Conservation (phyloP, 352 stramenopile genomes). For the Phytophthora constricta region DNA sequence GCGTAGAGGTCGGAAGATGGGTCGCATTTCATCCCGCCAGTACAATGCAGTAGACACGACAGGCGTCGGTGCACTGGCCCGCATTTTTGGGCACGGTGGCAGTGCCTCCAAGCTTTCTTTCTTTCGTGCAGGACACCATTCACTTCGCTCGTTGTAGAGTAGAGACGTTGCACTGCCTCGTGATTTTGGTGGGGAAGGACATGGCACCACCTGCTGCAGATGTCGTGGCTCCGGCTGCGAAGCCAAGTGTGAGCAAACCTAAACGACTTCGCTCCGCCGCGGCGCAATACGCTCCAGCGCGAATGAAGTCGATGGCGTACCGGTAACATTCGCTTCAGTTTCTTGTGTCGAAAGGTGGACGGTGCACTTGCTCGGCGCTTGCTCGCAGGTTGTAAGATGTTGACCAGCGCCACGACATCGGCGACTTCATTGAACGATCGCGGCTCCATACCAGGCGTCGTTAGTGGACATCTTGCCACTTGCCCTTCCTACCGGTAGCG, state of each 20-base stretch:
- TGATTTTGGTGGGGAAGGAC: constrained; percentile 30
- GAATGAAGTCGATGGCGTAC: too few species aligned
- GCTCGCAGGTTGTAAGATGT: neutral
- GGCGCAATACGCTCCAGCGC: too few species aligned
- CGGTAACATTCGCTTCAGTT: too few species aligned
- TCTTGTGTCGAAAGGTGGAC: too few species aligned
- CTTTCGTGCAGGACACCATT: constrained; percentile 24
- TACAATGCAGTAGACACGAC: too few species aligned
- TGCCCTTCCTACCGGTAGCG: too few species aligned
- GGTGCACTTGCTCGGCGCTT: too few species aligned
- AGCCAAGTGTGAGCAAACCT: neutral
- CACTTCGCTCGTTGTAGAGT: constrained; percentile 10
- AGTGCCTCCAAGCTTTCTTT: constrained; percentile 7
- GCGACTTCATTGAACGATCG: constrained; percentile 18
- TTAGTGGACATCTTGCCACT: constrained; percentile 12
- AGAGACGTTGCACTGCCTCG: constrained; percentile 8
- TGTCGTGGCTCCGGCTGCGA: constrained; percentile 1
- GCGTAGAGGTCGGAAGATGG: neutral
- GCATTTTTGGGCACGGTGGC: neutral
- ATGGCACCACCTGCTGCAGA: constrained; percentile 2
- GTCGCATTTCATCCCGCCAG: too few species aligned
- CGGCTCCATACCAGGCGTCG: constrained; percentile 2
- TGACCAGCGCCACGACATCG: neutral
- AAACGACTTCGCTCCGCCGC: neutral
- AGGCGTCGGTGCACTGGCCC: neutral